Conservation (phyloP, 805 yeast species). For the Wickerhamiella lipophila region DNA sequence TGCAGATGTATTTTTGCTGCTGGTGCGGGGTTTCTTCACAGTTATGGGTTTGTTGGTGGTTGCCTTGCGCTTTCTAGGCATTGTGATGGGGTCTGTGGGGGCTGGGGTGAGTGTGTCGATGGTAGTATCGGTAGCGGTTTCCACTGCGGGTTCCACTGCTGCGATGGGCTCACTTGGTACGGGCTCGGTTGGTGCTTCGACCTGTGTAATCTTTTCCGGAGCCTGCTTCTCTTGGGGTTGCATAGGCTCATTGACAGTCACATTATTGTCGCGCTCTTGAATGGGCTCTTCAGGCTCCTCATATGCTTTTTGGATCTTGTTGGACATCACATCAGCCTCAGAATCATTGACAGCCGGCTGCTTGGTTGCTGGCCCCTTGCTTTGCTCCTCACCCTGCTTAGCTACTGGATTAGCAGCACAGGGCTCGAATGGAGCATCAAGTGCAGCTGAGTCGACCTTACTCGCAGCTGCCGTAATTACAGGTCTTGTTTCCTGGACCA, state of each 20-base stretch:
- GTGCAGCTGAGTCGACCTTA: neutral
- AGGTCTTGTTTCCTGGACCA: neutral
- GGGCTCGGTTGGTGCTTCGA: neutral
- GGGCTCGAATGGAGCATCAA: neutral
- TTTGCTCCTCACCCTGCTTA: neutral
- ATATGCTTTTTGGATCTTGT: too few relatives aligned
- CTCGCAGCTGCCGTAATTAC: neutral
- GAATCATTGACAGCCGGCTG: too few relatives aligned
- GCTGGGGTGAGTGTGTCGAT: neutral
- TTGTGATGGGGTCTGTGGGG: neutral
- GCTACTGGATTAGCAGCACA: neutral
- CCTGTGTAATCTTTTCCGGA: too few relatives aligned
- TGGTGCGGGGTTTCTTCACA: neutral
- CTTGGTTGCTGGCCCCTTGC: too few relatives aligned
- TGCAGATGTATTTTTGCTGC: too few relatives aligned
- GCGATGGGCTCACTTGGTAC: neutral
- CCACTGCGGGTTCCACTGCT: too few relatives aligned
- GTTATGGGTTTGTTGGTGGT: neutral
- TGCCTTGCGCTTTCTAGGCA: neutral
- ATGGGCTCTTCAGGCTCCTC: neutral
- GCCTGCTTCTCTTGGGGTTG: too few relatives aligned
- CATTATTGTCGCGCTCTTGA: too few relatives aligned
- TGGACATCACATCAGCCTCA: too few relatives aligned
- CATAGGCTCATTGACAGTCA: neutral
- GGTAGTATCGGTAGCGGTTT: too few relatives aligned